Base-by-base conservation (phyloP, 2,329 filamentous ascomycete genomes). In the Teratosphaeria nubilosa region DNA sequence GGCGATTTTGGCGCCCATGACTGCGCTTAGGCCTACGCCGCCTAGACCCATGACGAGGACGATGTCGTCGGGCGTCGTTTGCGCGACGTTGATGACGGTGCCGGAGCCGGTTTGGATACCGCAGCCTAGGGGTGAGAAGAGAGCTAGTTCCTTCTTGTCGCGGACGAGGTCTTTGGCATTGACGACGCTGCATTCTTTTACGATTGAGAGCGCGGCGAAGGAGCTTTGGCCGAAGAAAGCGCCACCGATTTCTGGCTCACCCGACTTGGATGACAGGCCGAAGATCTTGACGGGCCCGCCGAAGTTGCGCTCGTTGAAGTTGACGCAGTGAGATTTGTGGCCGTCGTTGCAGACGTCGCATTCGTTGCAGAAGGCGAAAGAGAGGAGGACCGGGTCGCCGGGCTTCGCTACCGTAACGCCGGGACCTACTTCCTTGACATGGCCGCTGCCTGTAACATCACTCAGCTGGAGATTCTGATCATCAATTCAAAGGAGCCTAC, bases 161-260 rank as follows among this genome's bases (percentile, higher is more conserved):
- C 67, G 64, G 13, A 77, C 69, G 37, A 75, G 62, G 4, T 62
- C 65, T 6, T 69, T 69, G 2, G 75, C 76, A 58, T 78, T 80
- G 25, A 78, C 69, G 13, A 76, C 69, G 3, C 69, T 73, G 25
- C 65, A 72, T 51, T 74, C 70, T 54, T 70, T 69, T 0, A 76
- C 76, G 20, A 78, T 65, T 5, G 70, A 73, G 51, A 70, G 64
- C 58, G 62, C 69, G 1, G 76, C 70, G 59, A 77, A 78, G 53
- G 76, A 78, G 1, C 72, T 75, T 58, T 79, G 76, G 1, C 77
- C 78, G 65, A 80, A 80, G 67, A 82, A 82, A 9, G 62, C 63
- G 3, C 75, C 75, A 4, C 67, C 68, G 32, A 75, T 66, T 16
- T 68, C 64, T 24, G 64, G 64, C 48, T 69, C 66, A 51, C 66